Base-by-base conservation (phyloP, 139 green algal genomes). In the Nannochloris sp. region DNA sequence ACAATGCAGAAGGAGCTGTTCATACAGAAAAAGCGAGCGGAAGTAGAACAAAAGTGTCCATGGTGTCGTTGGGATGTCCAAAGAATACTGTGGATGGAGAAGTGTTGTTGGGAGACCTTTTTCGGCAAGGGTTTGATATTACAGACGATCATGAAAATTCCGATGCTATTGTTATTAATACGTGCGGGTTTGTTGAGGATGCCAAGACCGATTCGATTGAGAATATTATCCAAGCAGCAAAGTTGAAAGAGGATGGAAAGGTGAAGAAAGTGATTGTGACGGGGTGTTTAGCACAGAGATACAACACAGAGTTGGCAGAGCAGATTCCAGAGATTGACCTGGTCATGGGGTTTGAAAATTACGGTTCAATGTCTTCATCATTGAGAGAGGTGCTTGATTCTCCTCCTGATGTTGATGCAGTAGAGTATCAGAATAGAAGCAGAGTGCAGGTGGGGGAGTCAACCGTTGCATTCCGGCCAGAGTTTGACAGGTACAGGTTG, bases 51-150 rank as follows among this genome's bases (percentile, higher is more conserved):
- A 53, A 60, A 10, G 85, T 94, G 2, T 83, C 79, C 4, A 67
- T 92, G 55, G 46, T 67, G 5, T 72, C 66, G 6, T 67, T 96
- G 10, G 89, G 89, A 4, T 96, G 89, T 73, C 85, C 89, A 1
- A 96, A 96, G 59, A 96, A 96, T 66, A 77, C 81, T 0, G 89
- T 95, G 1, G 88, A 94, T 58, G 85, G 87, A 2, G 87, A 95
- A 62, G 88, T 96, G 23, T 72, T 96, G 66, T 78, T 96, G n/a
- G 89, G 88, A 14, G 85, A 95, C 62, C 66, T 96, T 20, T 29
- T 69, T 14, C 65, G 78, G 6, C 61, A 65, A 5, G 89, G 89
- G 23, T 94, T 92, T 62, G 29, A 81, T 5, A 68, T 94, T 23
- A 76, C 66, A 0, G 67, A 84, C 8, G 82, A 90, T 5, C 73